Base-by-base conservation (phyloP, 2,329 filamentous ascomycete genomes). In the Penicillium italicum region DNA sequence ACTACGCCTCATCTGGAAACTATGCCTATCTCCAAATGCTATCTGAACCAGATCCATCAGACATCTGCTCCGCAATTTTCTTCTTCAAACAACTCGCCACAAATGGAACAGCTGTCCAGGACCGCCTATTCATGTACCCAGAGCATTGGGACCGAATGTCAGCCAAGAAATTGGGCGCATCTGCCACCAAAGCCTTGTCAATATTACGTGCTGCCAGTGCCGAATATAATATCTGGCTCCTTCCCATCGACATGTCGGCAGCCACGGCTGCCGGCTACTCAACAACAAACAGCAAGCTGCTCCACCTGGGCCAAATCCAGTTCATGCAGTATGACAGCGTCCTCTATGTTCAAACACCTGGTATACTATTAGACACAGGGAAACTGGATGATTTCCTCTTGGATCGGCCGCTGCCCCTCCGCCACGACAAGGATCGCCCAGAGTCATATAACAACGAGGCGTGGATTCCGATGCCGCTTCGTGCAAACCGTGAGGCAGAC, bases 81-180 rank as follows among this genome's bases (percentile, higher is more conserved):
- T 74, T 79, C 61, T 77, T 76, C 58, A 76, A 75, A 61, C 66
- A 68, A 18, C 65, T 78, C 34, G 58, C 69, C 0, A 67, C 65
- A 26, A 72, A 74, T 30, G 64, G 64, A 50, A 71, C 69, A 5
- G 66, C 60, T 14, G 53, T 73, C 24, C 68, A 74, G 36, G 75
- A 77, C 36, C 72, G 74, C 11, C 63, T 79, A n/a, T 74, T 78
- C 45, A 72, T 79, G 60, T 79, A 79, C 59, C 77, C 77, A 8
- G 66, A 72, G 53, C 72, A 75, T 57, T 78, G 76, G 76, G 76
- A 79, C 51, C 50, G 61, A 16, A 67, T 66, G 62, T 62, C 62
- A 28, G 55, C 60, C 2, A 58, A 59, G 20, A 51, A 60, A 22
- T 62, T 66, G 6, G 61, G 69, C 0, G 62, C 68, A 31, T 60